Evolutionary conservation across 2,329 filamentous ascomycete genomes (phyloP), one percentile per base, ranked within the genome.

Genomic region (Coleophoma crateriformis): DNA sequence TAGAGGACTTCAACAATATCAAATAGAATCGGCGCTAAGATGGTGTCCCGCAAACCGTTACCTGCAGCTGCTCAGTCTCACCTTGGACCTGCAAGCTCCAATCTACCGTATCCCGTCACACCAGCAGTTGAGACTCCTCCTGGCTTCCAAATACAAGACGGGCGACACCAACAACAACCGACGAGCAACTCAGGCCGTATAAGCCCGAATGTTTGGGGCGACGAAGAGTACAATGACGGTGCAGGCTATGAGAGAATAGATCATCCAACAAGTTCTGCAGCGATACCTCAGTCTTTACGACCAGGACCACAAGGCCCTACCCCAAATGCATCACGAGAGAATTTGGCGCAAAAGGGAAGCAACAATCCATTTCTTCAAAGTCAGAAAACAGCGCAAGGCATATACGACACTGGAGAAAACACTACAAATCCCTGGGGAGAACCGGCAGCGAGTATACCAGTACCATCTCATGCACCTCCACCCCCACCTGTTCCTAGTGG

Each of bases 301-400:
- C 54, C 59, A 49, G 61, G 61, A 14, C 56, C 54, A 37, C 54
- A 48, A 15, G 54, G 51, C 44, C 48, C 50, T 43, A 54, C 55
- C 10, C 57, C 57, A 20, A 57, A 53, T 7, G 51, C 47, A 20
- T 62, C 61, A 11, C 55, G 56, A 19, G 61, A 62, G 35, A 48
- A 44, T 46, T 38, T 59, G 32, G 43, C 51, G 15, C 53, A 55
- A 34, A 35, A 48, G n/a, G 8, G 49, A 5, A 51, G 38, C n/a
- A 64, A 58, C n/a, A 66, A 66, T 47, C 63, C 63, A n/a, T 66
- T 57, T 45, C 19, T 61, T 19, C 53, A 54, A 35, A 57, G 48
- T n/a, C 54, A 62, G 33, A 47, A 50, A 8, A 57, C 51, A 13
- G 27, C 27, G 27, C 52, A 50, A 47, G 50, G 44, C 43, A 50